Conservation (phyloP, 495 filamentous ascomycete species). For the Aspergillus steynii region DNA sequence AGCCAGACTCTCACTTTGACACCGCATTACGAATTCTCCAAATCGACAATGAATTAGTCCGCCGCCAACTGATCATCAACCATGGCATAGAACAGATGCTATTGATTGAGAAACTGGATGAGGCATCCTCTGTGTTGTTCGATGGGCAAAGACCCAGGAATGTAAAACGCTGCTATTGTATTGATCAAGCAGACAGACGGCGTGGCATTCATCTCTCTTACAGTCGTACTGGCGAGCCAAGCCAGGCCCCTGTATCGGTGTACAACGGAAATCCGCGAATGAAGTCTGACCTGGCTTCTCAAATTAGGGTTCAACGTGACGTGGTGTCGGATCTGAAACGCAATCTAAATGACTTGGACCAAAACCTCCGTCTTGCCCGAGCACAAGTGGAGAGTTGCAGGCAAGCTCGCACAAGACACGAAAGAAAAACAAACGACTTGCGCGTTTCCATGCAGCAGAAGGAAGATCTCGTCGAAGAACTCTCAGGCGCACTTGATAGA, state of each 20-base stretch:
- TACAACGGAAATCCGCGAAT: slow-evolving; percentile 63
- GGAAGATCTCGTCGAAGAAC: slow-evolving; percentile 56
- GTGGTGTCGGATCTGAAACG: slow-evolving; percentile 42
- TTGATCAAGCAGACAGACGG: slow-evolving; percentile 57
- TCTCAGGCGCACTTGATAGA: slow-evolving; percentile 60
- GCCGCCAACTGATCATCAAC: slow-evolving; percentile 79
- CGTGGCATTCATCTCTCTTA: slow-evolving; percentile 65
- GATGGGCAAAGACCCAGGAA: slow-evolving; percentile 60
- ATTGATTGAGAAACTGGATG: slow-evolving; percentile 63
- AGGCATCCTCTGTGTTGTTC: slow-evolving; percentile 72
- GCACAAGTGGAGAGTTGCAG: slow-evolving; percentile 35
- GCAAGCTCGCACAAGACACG: slow-evolving; percentile 42
- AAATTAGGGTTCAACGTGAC: slow-evolving; percentile 56
- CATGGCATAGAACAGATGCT: slow-evolving; percentile 82
- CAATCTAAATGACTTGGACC: slow-evolving; percentile 39
- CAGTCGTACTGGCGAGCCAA: slow-evolving; percentile 53
- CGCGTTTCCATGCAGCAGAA: slow-evolving; percentile 57
- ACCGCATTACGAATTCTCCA: slow-evolving; percentile 79
- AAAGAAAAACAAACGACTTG: slow-evolving; percentile 47
- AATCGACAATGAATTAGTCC: slow-evolving; percentile 77
- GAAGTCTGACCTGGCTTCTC: slow-evolving; percentile 73
- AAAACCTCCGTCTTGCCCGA: slow-evolving; percentile 32
- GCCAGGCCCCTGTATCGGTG: slow-evolving; percentile 53
- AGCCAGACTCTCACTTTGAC: slow-evolving; percentile 70
- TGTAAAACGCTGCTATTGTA: slow-evolving; percentile 68